Conservation (phyloP, 768 basidiomycete species). For the Tylopilus cervinicoccineus region DNA sequence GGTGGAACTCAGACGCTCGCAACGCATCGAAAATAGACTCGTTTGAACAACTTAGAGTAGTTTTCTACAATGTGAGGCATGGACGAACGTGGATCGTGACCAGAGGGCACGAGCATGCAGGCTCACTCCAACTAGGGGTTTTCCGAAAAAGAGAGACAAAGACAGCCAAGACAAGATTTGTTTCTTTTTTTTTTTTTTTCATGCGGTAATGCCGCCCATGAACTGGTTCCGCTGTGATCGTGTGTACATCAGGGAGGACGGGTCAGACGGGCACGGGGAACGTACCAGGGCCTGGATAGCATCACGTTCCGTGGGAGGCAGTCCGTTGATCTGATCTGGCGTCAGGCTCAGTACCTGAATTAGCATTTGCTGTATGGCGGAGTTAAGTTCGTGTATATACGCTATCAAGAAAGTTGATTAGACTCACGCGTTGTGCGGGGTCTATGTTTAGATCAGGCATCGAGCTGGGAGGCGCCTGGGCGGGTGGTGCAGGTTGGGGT, state of each 20-base stretch:
- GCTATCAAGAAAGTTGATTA: constrained; percentile 1
- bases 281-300: constrained; percentile 78
- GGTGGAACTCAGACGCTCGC: constrained; percentile 60
- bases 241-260: not conserved
- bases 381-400: not conserved
- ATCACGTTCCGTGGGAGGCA: constrained; percentile 73
- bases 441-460: constrained; percentile 39
- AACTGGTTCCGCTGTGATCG: constrained; percentile 31
- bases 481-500: constrained; percentile 26
- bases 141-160: not conserved
- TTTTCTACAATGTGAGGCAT: constrained; percentile 1
- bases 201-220: constrained; percentile 31
- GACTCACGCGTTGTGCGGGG: constrained; percentile 48
- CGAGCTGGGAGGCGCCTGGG: constrained; percentile 28
- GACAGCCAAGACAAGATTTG: not conserved
- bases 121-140: not conserved
- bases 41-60: constrained; percentile 21
- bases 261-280: constrained; percentile 14
- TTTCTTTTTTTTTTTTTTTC: not conserved
- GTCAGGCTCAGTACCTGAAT: constrained; percentile 83
- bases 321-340: constrained; percentile 74
- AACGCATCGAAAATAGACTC: constrained; percentile 52
- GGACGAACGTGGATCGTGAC: not conserved
- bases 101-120: not conserved
- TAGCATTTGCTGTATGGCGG: constrained; percentile 59